Evolutionary conservation across 2,329 filamentous ascomycete genomes (phyloP), one percentile per base, ranked within the genome.

Genomic region (Fusarium goolgardi): DNA sequence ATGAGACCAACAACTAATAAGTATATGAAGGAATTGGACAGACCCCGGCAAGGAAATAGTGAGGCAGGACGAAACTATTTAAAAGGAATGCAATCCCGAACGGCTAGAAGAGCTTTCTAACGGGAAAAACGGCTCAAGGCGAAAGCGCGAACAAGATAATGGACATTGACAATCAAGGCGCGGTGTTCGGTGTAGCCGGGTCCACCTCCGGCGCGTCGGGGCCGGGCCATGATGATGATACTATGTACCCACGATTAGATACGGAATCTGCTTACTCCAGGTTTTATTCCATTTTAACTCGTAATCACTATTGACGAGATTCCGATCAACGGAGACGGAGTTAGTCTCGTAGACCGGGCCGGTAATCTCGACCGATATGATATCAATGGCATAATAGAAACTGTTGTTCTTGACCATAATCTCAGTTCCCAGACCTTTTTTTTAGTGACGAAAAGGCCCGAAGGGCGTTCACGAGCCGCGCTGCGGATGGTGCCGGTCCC

Each of bases 91-190:
- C n/a, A 18, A 23, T 31, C 11, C 45, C 27, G 25, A 51, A 29
- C 64, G 65, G 65, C 41, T 67, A 65, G 65, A 69, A 55, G 45
- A 65, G 65, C 65, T 65, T 67, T 67, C 35, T 40, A 6, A 65
- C 65, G 65, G 65, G 39, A 60, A 56, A 51, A 61, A 46, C 61
- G 63, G 63, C 55, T 16, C 39, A 46, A 23, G 40, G 37, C 47
- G 27, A 50, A 21, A 49, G 18, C 46, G 32, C 32, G 46, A 37
- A 37, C 32, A 34, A 34, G 32, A 34, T 29, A 29, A 29, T 37
- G n/a, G 27, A 29, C 27, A 35, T 27, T 18, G 31, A 50, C 23
- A 40, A 51, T 40, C 23, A 68, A 55, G 50, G 46, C 46, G 46
- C 47, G 34, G 47, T 51, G 25, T 25, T 67, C 65, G 65, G 65